Percentiles rank a stretch among this genome's conserved stretches.
Evolutionary conservation across 2,329 filamentous ascomycete genomes (phyloP).

Genomic region (Thermoascus crustaceus): DNA sequence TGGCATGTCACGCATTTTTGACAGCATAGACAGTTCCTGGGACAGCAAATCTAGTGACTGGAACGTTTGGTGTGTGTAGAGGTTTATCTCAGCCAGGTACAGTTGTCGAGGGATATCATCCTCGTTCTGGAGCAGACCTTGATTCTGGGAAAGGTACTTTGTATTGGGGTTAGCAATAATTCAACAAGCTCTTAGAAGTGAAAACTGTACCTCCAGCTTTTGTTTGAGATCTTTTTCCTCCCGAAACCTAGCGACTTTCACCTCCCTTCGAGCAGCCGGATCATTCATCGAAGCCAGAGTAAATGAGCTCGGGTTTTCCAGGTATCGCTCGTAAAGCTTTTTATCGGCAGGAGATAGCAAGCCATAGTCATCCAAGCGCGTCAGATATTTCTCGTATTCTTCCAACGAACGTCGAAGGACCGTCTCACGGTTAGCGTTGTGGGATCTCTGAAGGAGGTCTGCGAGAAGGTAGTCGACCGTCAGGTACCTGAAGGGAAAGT

Average conservation of each 20-base stretch:
- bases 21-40: slow-evolving; percentile 75
- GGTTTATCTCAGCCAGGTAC: slow-evolving; percentile 65
- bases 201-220: slow-evolving; percentile 59
- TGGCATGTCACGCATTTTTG: slow-evolving; percentile 53
- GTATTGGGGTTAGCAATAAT: slow-evolving; percentile 27
- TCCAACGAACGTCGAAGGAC: slow-evolving; percentile 57
- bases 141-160: slow-evolving; percentile 53
- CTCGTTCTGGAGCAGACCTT: slow-evolving; percentile 59
- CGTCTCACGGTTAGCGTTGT: slow-evolving; percentile 56
- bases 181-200: slow-evolving; percentile 3
- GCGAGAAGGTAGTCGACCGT: slow-evolving; percentile 70
- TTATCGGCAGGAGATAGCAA: slow-evolving; percentile 58
- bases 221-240: slow-evolving; percentile 78
- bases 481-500: slow-evolving; percentile 51
- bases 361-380: slow-evolving; percentile 68
- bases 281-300: slow-evolving; percentile 59
- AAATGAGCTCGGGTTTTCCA: slow-evolving; percentile 63
- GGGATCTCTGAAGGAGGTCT: slow-evolving; percentile 62
- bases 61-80: slow-evolving; percentile 71
- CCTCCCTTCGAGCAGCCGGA: slow-evolving; percentile 62
- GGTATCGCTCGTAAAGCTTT: slow-evolving; percentile 64
- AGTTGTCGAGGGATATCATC: slow-evolving; percentile 76
- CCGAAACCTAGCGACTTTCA: slow-evolving; percentile 78
- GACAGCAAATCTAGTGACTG: slow-evolving; percentile 80
- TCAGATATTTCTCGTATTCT: slow-evolving; percentile 71